Evolutionary conservation across 768 basidiomycete species (phyloP), one percentile per base, ranked within the genome.

Genomic region (Favolaschia claudopus): DNA sequence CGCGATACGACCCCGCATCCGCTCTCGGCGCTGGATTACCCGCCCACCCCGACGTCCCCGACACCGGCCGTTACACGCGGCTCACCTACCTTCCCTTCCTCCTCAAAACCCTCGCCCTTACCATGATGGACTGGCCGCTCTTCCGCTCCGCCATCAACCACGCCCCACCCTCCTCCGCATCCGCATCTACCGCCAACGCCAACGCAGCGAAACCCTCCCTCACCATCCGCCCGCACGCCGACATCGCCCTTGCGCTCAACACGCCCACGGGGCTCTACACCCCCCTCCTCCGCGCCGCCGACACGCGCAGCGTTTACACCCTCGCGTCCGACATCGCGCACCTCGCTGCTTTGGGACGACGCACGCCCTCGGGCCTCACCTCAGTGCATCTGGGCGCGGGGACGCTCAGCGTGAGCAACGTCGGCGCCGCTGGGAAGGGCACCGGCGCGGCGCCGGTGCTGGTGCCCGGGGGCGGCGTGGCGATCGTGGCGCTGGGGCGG

Each of bases 181-280:
- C 67, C 15, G 29, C 63, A 39, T 27, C 68, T 9, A 56, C 67
- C 22, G 46, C 67, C 3, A 39, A 42, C 7, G 12, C 38, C 15
- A 43, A n/a, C 10, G 14, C n/a, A n/a, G n/a, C 72, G 5, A 93
- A 88, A 70, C 91, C 91, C 0, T 85, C 85, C 0, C 76, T 93
- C 8, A 89, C 87, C 3, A 70, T 95, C 55, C 91, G 93, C 20
- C 87, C 88, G 14, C 80, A 82, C 49, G 82, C 91, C 4, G 92
- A 94, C 74, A 88, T 96, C 67, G 77, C 78, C 36, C 77, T 95
- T 47, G 93, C 90, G 0, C 79, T 96, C 14, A 89, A 90, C 4
- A 93, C 92, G 0, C 88, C 90, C 0, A 89, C 89, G 4, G 93
- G 93, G 1, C 83, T 95, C 37, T 94, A 93, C 74, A 90, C 92